These are phyloP conservation scores for Sclerotinia spermophila DNA, from an alignment of 2,329 filamentous ascomycete species.

Conservation along the genomic window DNA sequence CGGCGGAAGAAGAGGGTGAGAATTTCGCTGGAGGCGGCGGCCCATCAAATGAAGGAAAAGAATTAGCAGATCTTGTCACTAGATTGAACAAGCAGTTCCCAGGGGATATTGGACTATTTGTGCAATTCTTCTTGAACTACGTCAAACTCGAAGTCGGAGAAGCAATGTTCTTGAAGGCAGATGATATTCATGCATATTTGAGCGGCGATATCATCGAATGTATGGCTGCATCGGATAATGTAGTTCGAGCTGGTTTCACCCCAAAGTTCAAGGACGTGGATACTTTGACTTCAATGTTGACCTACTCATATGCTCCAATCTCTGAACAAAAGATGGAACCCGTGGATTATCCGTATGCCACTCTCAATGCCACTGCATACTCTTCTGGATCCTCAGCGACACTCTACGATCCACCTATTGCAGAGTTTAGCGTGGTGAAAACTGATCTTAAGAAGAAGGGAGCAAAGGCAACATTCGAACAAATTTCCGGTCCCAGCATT, in stretches of 20 bases:
- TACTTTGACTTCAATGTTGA: constrained; percentile 86
- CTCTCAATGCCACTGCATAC: constrained; percentile 78
- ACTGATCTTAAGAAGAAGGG: constrained; percentile 67
- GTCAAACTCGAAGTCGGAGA: constrained; percentile 84
- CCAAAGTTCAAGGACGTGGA: constrained; percentile 97
- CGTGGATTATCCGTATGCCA: constrained; percentile 78
- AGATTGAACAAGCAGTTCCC: constrained; percentile 83
- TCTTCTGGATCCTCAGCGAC: constrained; percentile 67
- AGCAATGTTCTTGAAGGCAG: constrained; percentile 91
- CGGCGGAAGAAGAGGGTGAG: constrained; percentile 63
- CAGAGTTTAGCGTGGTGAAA: constrained; percentile 89
- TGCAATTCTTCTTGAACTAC: constrained; percentile 96
- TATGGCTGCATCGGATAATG: constrained; percentile 99
- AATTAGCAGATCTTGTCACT: constrained; percentile 71
- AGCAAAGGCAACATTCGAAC: constrained; percentile 84
- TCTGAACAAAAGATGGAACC: constrained; percentile 91
- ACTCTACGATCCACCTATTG: constrained; percentile 93
- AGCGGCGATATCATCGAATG: constrained; percentile 96
- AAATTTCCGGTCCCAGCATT: constrained; percentile 84
- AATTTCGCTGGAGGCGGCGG: constrained; percentile 74
- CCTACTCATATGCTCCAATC: constrained; percentile 93
- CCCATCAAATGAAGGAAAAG: constrained; percentile 61
- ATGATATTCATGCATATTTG: constrained; percentile 95
- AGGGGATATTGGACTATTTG: constrained; percentile 85
- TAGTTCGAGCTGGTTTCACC: constrained; percentile 94